A percentile compares a stretch with the other conserved stretches of the same genome.
Evolutionary conservation across 2,329 filamentous ascomycete species (phyloP).

Genomic region (Cryphonectria parasitica): DNA sequence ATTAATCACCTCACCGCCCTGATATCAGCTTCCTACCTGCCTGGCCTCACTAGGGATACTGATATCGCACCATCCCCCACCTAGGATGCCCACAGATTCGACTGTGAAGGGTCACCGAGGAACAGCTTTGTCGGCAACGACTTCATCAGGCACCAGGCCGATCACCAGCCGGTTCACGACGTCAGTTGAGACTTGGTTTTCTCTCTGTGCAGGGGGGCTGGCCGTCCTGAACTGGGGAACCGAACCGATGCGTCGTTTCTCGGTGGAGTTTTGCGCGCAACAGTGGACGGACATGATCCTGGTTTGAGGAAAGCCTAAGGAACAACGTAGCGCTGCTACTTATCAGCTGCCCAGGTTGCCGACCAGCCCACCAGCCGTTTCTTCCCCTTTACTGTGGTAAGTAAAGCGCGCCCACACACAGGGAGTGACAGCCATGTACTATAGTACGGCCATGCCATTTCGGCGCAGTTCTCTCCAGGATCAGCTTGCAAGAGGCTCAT

Average conservation of each 20-base stretch:
- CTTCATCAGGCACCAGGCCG: neutral
- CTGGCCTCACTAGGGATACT: neutral
- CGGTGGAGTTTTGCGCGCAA: neutral
- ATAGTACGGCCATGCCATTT: no score
- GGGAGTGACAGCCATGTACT: neutral
- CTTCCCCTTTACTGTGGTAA: neutral
- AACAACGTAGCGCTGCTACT: neutral
- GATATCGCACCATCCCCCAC: neutral
- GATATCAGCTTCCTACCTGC: neutral
- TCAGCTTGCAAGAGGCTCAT: neutral
- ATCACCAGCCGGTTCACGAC: neutral
- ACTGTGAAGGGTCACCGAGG: neutral
- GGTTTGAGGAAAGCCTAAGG: slow-evolving; percentile 8
- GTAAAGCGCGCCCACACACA: no score
- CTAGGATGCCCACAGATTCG: neutral
- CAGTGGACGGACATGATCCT: slow-evolving; percentile 1
- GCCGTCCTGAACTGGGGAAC: neutral
- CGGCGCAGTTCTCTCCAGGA: neutral
- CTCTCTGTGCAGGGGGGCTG: neutral
- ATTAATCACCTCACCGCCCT: neutral
- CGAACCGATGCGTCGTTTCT: neutral
- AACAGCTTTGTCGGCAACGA: neutral
- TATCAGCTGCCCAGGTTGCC: neutral
- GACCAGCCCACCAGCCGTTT: neutral
- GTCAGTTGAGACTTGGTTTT: neutral